phyloP scores from a whole-genome alignment of 148 eudicot species.

The Chenopodium formosanum region DNA sequence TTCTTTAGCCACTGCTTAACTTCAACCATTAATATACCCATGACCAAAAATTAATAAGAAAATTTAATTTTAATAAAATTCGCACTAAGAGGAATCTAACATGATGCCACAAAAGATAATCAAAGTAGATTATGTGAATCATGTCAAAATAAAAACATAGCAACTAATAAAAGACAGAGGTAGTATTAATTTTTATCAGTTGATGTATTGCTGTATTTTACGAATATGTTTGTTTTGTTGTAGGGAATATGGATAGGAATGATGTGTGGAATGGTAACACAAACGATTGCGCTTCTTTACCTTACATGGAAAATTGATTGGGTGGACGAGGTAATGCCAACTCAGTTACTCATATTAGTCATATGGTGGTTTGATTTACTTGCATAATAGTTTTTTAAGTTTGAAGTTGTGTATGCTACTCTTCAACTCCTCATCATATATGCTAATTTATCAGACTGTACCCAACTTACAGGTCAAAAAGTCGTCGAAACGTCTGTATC shows the following conservation, averaged over 20 bases:
- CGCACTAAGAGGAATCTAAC: no score
- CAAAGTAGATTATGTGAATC: no score
- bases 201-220: neutral
- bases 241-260: slow-evolving; percentile 77
- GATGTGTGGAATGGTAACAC: slow-evolving; percentile 51
- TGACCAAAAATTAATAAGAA: no score
- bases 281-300: slow-evolving; percentile 45
- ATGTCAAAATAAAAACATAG: no score
- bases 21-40: no score
- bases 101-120: no score
- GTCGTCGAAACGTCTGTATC: slow-evolving; percentile 41
- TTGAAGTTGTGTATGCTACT: neutral
- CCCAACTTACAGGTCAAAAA: slow-evolving; percentile 40
- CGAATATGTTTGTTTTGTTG: neutral
- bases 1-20: no score
- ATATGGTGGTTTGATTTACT: neutral
- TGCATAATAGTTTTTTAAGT: no score
- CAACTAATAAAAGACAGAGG: no score
- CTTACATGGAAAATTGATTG: slow-evolving; percentile 71
- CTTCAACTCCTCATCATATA: neutral
- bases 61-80: no score
- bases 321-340: slow-evolving; percentile 58
- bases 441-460: neutral
- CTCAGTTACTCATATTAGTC: neutral
- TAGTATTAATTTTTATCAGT: neutral